Evolutionary conservation across 192 early-diverging fungal genomes (phyloP), one percentile per base, ranked within the genome.

Genomic region (Coemansia sp.): DNA sequence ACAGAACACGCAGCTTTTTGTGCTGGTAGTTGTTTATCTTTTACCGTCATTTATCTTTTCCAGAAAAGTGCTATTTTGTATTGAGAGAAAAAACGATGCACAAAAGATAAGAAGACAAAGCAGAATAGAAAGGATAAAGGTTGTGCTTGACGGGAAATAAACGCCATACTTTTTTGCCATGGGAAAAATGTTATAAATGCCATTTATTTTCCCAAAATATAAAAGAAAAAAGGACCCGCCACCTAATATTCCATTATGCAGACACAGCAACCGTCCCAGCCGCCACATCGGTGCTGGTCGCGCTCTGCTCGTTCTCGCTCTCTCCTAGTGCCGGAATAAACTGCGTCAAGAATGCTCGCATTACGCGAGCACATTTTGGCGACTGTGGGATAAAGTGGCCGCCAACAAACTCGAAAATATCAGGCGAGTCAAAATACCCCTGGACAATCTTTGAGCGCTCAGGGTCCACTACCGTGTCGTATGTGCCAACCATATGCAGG

Each of bases 321-420:
- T 60, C 54, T 19, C 27, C 27, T 0, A 79, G 38, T n/a, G 56
- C 72, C 1, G 77, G 69, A 25, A 80, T 58, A 35, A 74, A 73
- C 17, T 56, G 72, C 32, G 51, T 53, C 21, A 80, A 27, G 41
- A 80, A 80, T 14, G 23, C 51, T 5, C 57, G 39, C 65, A 80
- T 70, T 2, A 52, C 63, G 19, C 62, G 66, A 25, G 58, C 39
- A 47, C 77, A 80, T 21, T 74, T 45, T 5, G 72, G 65, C 14
- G 72, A 71, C 65, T 71, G 71, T 1, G 77, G 77, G 27, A 80
- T 71, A 53, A 71, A 80, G 57, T 80, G 77, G 29, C 77, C 77
- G 23, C 77, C 77, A 12, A 67, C 67, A 66, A 74, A 74, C 72
- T 80, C 77, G 37, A 74, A 80, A 4, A 67, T 45, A 14, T 66